Percentiles rank a stretch among this genome's conserved stretches.
phyloP scores from a whole-genome alignment of 2,329 filamentous ascomycete species.

The Colletotrichum sublineola region DNA sequence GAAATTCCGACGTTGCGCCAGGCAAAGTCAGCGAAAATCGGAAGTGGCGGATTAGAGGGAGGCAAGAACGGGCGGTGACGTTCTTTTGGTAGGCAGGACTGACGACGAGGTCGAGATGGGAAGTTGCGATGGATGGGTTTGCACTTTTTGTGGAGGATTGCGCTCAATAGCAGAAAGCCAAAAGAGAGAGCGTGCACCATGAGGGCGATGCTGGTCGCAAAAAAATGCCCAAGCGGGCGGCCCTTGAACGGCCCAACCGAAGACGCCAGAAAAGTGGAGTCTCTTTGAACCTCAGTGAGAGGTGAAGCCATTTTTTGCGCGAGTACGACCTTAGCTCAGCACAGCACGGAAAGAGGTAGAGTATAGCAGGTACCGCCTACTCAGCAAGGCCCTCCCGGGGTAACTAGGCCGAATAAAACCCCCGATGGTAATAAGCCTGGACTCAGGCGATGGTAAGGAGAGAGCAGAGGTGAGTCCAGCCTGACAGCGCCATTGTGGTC shows the following conservation, averaged over 20 bases:
- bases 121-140: slow-evolving; percentile 43
- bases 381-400: not conserved
- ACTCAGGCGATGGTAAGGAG: not conserved
- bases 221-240: slow-evolving; percentile 44
- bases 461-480: slow-evolving; percentile 9
- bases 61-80: slow-evolving; percentile 20
- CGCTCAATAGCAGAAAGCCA: slow-evolving; percentile 24
- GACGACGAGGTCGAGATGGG: slow-evolving; percentile 23
- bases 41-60: slow-evolving; percentile 22
- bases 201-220: slow-evolving; percentile 41
- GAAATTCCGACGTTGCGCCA: slow-evolving; percentile 54
- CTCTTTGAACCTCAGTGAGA: slow-evolving; percentile 1
- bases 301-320: slow-evolving; percentile 18
- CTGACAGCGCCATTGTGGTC: slow-evolving; percentile 1
- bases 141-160: slow-evolving; percentile 33
- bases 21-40: slow-evolving; percentile 50
- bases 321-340: slow-evolving; percentile 14
- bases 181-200: slow-evolving; percentile 2
- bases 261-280: slow-evolving; percentile 28
- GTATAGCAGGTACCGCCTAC: slow-evolving; percentile 12
- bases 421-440: not conserved
- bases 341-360: slow-evolving; percentile 18
- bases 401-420: slow-evolving; percentile 12
- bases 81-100: slow-evolving; percentile 22
- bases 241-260: slow-evolving; percentile 27